Evolutionary conservation across 1,284 basidiomycete genomes (phyloP).

Genomic region (Microbotryomycetes sp.): DNA sequence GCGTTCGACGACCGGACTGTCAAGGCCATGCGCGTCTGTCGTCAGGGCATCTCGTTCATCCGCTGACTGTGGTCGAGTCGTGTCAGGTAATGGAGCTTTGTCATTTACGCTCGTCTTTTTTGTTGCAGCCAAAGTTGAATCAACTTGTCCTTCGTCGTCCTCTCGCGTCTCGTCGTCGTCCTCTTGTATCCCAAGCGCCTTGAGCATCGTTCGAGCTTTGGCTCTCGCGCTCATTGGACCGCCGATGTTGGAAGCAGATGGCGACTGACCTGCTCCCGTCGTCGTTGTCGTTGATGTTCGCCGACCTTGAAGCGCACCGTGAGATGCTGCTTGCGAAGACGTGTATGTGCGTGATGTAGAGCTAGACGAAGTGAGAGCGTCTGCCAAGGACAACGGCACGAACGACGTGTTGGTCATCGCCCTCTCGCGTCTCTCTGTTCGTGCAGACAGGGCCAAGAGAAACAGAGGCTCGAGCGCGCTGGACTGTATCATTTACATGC

Average conservation of each 20-base stretch:
- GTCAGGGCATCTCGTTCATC: too few species aligned
- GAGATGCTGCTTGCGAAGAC: not conserved
- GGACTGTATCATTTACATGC: too few species aligned
- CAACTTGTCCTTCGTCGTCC: not conserved
- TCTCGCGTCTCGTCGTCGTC: constrained; percentile 2
- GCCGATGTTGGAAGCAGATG: too few species aligned
- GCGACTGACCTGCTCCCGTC: not conserved
- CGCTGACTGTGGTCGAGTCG: too few species aligned
- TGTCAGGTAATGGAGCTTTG: not conserved
- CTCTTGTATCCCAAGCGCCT: constrained; percentile 1
- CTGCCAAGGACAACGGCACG: constrained; percentile 15
- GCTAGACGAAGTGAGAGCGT: constrained; percentile 6
- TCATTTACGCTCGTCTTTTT: not conserved
- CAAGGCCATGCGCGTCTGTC: too few species aligned
- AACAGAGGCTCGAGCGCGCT: too few species aligned
- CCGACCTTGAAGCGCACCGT: not conserved
- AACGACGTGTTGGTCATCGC: constrained; percentile 5
- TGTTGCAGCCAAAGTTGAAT: not conserved
- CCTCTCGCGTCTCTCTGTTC: too few species aligned
- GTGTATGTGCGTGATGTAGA: not conserved
- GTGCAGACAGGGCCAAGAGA: too few species aligned
- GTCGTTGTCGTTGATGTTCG: not conserved
- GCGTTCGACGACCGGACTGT: too few species aligned
- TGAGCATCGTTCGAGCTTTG: constrained; percentile 7
- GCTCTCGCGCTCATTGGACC: constrained; percentile 3